Conservation (phyloP, 495 filamentous ascomycete species). For the Lasiosphaeris hirsuta region DNA sequence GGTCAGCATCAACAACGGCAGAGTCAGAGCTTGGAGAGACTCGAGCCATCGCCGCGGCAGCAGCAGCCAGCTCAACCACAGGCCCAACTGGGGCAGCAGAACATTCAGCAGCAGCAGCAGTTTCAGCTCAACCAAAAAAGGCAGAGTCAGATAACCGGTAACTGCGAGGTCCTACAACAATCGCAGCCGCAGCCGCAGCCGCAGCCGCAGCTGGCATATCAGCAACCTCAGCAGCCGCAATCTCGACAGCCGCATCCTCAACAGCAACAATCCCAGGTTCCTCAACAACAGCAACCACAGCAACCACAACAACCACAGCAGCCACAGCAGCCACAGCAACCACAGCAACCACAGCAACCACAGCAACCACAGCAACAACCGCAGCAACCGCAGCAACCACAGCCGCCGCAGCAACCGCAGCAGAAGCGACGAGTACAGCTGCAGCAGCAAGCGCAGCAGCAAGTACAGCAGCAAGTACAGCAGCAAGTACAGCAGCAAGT, state of each 20-base stretch:
- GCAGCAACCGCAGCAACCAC: slow-evolving; percentile 1
- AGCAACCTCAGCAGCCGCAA: no score
- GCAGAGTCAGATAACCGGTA: no score
- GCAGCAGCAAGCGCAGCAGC: slow-evolving; percentile 2
- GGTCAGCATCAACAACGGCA: no score
- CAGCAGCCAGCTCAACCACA: not conserved
- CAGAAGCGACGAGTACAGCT: slow-evolving; percentile 5
- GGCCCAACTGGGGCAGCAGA: not conserved
- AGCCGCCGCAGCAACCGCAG: slow-evolving; percentile 11
- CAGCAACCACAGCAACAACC: slow-evolving; percentile 5
- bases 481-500: not conserved
- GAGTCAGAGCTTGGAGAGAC: no score
- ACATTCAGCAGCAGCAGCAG: no score
- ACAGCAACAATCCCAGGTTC: no score
- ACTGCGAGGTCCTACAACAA: no score
- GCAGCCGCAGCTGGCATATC: no score
- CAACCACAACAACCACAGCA: not conserved
- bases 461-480: slow-evolving; percentile 2
- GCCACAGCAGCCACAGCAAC: not conserved
- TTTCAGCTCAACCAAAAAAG: no score
- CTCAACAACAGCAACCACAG: not conserved
- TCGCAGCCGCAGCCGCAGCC: no score
- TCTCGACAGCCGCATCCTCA: no score
- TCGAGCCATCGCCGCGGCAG: no score
- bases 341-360: not conserved